Percentiles rank a stretch among this genome's conserved stretches.
Evolutionary conservation across 2,329 filamentous ascomycete species (phyloP).

Genomic region (Nemania bipapillata): DNA sequence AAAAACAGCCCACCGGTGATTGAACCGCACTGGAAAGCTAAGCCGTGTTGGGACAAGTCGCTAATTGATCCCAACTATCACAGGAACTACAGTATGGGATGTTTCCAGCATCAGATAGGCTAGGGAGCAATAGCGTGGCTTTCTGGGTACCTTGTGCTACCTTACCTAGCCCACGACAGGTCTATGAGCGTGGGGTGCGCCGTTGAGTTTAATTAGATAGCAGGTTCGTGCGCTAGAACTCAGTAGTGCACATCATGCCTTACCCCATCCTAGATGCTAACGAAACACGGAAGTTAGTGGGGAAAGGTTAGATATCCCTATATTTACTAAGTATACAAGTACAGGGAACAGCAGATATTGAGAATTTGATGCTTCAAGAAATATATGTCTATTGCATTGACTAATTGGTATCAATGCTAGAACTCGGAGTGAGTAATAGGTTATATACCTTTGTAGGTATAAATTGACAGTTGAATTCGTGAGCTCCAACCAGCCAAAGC

Average conservation of each 20-base stretch:
- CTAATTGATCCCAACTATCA: slow-evolving; percentile 7
- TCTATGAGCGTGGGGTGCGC: slow-evolving; percentile 5
- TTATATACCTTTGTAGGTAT: no score
- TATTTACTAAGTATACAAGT: no score
- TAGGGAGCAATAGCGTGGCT: slow-evolving; percentile 25
- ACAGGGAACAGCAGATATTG: no score
- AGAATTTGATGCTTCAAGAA: no score
- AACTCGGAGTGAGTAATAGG: no score
- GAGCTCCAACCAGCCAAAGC: no score
- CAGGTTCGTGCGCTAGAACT: not conserved
- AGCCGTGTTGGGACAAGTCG: slow-evolving; percentile 6
- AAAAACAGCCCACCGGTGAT: slow-evolving; percentile 15
- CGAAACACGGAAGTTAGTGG: not conserved
- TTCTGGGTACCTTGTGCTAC: slow-evolving; percentile 8
- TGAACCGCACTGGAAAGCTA: slow-evolving; percentile 16
- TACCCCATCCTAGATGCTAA: not conserved
- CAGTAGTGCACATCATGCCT: not conserved
- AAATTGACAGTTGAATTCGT: no score
- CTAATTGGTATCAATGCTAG: no score
- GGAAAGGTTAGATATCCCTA: not conserved
- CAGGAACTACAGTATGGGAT: not conserved
- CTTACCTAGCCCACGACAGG: slow-evolving; percentile 10
- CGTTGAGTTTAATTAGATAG: slow-evolving; percentile 24
- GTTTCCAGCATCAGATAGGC: not conserved
- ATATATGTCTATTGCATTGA: no score